phyloP scores from a whole-genome alignment of 495 filamentous ascomycete species.

The Jackrogersella minutella region DNA sequence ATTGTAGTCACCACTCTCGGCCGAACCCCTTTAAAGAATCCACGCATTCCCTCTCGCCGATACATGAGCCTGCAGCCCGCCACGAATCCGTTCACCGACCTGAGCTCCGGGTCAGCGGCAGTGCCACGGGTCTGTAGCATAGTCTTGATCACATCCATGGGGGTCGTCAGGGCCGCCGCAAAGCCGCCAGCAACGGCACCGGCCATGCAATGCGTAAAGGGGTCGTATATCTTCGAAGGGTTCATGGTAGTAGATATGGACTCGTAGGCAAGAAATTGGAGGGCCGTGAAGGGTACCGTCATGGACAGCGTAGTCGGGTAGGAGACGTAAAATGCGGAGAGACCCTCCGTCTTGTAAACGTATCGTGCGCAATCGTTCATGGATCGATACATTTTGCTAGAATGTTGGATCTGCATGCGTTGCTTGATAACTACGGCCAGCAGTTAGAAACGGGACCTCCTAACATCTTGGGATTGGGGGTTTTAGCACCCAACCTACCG shows the following conservation, averaged over 20 bases:
- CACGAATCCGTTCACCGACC: slow-evolving; percentile 82
- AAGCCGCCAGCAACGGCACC: slow-evolving; percentile 93
- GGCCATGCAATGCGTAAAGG: slow-evolving; percentile 88
- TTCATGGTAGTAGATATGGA: slow-evolving; percentile 94
- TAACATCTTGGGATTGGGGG: background rate
- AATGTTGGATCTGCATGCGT: slow-evolving; percentile 97
- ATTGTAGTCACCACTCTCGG: slow-evolving; percentile 95
- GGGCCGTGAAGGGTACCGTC: slow-evolving; percentile 96
- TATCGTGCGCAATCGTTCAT: slow-evolving; percentile 84
- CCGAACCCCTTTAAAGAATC: slow-evolving; percentile 91
- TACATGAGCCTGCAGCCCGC: slow-evolving; percentile 85
- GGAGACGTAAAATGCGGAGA: slow-evolving; percentile 95
- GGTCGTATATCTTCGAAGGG: slow-evolving; percentile 83
- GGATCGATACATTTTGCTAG: slow-evolving; percentile 80
- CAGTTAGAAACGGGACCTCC: slow-evolving; percentile 30
- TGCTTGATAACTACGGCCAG: slow-evolving; percentile 87
- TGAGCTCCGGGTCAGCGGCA: slow-evolving; percentile 79
- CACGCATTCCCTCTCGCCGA: slow-evolving; percentile 79
- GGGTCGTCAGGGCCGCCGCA: slow-evolving; percentile 91
- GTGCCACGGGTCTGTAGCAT: slow-evolving; percentile 91
- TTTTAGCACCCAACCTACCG: slow-evolving; percentile 64
- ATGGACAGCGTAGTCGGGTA: slow-evolving; percentile 98
- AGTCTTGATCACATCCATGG: slow-evolving; percentile 97
- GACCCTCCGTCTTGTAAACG: slow-evolving; percentile 86
- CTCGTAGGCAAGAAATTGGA: slow-evolving; percentile 97